Evolutionary conservation across 768 basidiomycete genomes (phyloP), one percentile per base, ranked within the genome.

Genomic region (Gelatoporia subvermispora): DNA sequence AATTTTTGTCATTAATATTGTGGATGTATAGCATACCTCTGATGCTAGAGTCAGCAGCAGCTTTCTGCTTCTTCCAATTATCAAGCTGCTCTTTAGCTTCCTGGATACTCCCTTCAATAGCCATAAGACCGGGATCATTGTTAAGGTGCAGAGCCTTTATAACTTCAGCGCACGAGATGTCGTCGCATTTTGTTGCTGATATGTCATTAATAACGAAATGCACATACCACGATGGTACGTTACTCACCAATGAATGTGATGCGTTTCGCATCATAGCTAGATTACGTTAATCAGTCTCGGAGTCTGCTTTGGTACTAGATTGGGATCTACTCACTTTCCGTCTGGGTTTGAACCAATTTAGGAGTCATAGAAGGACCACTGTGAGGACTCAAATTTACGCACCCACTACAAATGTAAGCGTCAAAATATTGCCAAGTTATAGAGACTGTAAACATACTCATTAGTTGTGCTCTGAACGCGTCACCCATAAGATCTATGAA

Each of bases 161-260:
- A 35, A 81, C 72, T 52, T 83, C 81, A 0, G 75, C 74, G 46
- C 78, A 80, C 11, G 78, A 79, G 13, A 84, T 73, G 52, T 84
- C 82, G 45, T 84, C 82, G 48, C 78, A 78, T 61, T 84, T 82
- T 53, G 75, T 78, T 5, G 81, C 81, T 79, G 35, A 8, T 22
- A 17, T 43, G 44, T 43, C 23, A 34, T 22, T 41, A 11, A 31
- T 13, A 31, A 13, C 28, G 5, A 31, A 31, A 31, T 31, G 28
- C 28, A 31, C 28, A 31, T 31, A 13, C n/a, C n/a, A n/a, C n/a
- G n/a, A n/a, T n/a, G n/a, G n/a, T n/a, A n/a, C n/a, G 28, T 31
- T 13, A 47, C 68, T 10, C 56, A 78, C 77, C 78, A 43, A 84
- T 77, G 63, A 82, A 84, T 2, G 81, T 82, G 48, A 84, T 80